Conservation (phyloP, 768 basidiomycete species). For the Amanita muscaria region DNA sequence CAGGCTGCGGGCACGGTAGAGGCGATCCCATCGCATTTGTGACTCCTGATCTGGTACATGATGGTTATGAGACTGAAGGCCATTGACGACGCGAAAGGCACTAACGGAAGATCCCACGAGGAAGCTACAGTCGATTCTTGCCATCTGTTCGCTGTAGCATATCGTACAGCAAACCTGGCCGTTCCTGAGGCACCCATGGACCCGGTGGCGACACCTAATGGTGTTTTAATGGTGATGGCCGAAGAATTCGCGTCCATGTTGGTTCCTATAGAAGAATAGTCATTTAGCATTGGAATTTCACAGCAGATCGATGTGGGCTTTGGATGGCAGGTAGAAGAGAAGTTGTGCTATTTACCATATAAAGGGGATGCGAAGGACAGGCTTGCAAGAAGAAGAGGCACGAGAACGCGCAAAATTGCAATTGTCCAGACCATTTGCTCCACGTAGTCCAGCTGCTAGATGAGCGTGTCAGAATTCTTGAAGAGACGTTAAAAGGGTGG, state of each 20-base stretch:
- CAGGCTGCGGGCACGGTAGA: conserved; percentile 62
- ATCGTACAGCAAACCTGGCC: conserved; percentile 54
- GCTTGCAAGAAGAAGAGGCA: conserved; percentile 20
- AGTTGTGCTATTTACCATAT: conserved; percentile 18
- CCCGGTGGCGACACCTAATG: conserved; percentile 50
- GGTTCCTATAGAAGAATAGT: conserved; percentile 31
- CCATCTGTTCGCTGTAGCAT: conserved; percentile 60
- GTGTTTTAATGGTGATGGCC: conserved; percentile 28
- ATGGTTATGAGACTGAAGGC: conserved; percentile 1
- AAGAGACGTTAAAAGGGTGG: too few relatives aligned
- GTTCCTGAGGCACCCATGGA: conserved; percentile 38
- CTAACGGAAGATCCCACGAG: conserved; percentile 59
- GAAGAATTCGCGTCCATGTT: conserved; percentile 11
- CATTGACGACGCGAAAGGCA: neutral
- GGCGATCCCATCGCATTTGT: conserved; percentile 50
- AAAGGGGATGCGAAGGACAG: conserved; percentile 25
- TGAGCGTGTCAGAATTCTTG: too few relatives aligned
- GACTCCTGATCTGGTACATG: conserved; percentile 34
- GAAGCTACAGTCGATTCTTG: conserved; percentile 42
- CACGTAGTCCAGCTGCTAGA: too few relatives aligned
- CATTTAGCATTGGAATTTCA: conserved; percentile 34
- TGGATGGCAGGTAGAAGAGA: conserved; percentile 29
- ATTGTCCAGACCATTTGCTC: neutral
- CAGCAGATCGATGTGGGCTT: conserved; percentile 27
- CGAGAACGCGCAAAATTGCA: neutral